Conservation (phyloP, 2,329 filamentous ascomycete species). For the Pseudogymnoascus sp. region DNA sequence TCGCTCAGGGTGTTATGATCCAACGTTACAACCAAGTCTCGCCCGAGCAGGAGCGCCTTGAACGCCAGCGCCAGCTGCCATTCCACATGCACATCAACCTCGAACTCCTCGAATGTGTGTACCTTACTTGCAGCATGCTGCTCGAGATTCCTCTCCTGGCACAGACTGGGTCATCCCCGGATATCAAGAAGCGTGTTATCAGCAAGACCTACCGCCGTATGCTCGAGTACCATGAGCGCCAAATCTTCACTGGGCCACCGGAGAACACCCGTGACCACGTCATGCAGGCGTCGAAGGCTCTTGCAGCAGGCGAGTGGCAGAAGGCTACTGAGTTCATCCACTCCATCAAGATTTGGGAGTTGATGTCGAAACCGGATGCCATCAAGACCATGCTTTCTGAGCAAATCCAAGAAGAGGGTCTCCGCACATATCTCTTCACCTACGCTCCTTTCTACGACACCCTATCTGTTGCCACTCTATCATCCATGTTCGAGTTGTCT, state of each 20-base stretch:
- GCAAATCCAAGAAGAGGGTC: slow-evolving; percentile 97
- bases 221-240: slow-evolving; percentile 98
- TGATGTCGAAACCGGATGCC: slow-evolving; percentile 85
- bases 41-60: slow-evolving; percentile 92
- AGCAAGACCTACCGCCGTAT: slow-evolving; percentile 99
- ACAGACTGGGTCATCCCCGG: slow-evolving; percentile 91
- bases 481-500: slow-evolving; percentile 91
- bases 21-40: slow-evolving; percentile 94
- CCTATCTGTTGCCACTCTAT: slow-evolving; percentile 74
- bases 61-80: slow-evolving; percentile 93
- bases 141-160: slow-evolving; percentile 95
- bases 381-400: slow-evolving; percentile 97
- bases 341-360: slow-evolving; percentile 99
- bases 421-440: slow-evolving; percentile 97
- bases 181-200: slow-evolving; percentile 95
- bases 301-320: slow-evolving; percentile 98
- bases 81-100: slow-evolving; percentile 99
- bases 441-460: slow-evolving; percentile 99
- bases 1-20: slow-evolving; percentile 97
- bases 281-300: slow-evolving; percentile 96
- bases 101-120: slow-evolving; percentile 94
- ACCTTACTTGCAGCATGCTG: slow-evolving; percentile 98
- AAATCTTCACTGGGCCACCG: slow-evolving; percentile 96
- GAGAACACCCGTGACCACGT: slow-evolving; percentile 99
- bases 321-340: slow-evolving; percentile 89